Percentiles rank a stretch among this genome's conserved stretches.
phyloP scores from a whole-genome alignment of 164 flowering plant species.

The Stephania cephalantha region DNA sequence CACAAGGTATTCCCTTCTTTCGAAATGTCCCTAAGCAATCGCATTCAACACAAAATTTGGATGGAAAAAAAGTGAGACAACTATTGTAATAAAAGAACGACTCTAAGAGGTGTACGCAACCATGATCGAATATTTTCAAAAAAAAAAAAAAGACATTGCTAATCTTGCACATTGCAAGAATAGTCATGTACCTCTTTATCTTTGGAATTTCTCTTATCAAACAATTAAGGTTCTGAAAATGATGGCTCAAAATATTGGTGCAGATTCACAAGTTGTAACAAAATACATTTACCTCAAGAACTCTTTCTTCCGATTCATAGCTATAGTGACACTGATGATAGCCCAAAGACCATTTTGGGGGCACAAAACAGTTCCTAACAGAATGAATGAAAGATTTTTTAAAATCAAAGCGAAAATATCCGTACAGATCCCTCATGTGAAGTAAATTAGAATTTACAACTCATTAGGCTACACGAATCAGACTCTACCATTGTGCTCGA shows the following conservation, averaged over 20 bases:
- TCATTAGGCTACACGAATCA: no score
- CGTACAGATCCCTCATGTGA: not conserved
- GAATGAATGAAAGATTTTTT: not conserved
- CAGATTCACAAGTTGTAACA: no score
- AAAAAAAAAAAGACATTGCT: not conserved
- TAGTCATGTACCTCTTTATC: no score
- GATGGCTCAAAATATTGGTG: no score
- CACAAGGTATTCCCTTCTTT: constrained; percentile 86
- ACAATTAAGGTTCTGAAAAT: no score
- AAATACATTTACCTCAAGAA: constrained; percentile 64
- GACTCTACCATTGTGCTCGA: no score
- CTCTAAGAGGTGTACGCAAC: not conserved
- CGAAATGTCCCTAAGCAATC: constrained; percentile 72
- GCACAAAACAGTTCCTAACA: constrained; percentile 86
- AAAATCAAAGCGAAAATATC: not conserved
- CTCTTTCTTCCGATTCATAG: no score
- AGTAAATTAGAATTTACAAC: no score
- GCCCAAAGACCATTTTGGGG: no score
- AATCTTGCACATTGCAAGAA: not conserved
- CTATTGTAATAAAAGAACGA: not conserved
- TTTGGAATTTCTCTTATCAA: no score
- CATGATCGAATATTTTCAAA: not conserved
- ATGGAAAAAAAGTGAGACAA: not conserved
- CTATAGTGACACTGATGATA: no score
- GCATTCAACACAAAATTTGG: constrained; percentile 17